These are phyloP conservation scores for Penicillium riverlandense DNA, from an alignment of 495 filamentous ascomycete genomes.

Conservation along the genomic window DNA sequence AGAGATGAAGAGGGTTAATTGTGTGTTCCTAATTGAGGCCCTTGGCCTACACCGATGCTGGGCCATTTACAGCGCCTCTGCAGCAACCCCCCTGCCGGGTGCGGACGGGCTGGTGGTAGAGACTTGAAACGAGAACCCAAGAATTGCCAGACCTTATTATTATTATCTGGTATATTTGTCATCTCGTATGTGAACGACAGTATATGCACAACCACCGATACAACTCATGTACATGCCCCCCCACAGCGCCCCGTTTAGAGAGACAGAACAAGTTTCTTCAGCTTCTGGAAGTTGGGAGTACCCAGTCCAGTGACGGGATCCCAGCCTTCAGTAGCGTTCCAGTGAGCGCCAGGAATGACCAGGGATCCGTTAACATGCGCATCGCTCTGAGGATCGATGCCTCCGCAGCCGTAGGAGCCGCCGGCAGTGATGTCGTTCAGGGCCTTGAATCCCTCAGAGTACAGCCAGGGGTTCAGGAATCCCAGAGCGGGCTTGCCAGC, in stretches of 20 bases:
- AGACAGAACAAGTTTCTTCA: slow-evolving; percentile 26
- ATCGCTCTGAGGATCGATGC: slow-evolving; percentile 20
- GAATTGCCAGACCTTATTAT: too few species aligned
- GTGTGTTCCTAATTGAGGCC: too few species aligned
- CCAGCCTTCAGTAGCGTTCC: slow-evolving; percentile 36
- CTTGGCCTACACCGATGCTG: too few species aligned
- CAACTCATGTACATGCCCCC: too few species aligned
- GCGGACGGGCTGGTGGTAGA: too few species aligned
- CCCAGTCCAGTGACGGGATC: slow-evolving; percentile 43
- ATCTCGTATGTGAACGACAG: too few species aligned
- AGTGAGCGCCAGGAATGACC: slow-evolving; percentile 22
- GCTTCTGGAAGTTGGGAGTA: slow-evolving; percentile 31
- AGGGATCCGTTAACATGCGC: slow-evolving; percentile 14
- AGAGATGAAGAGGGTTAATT: too few species aligned
- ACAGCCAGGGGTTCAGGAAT: slow-evolving; percentile 49
- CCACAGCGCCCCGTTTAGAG: slow-evolving; percentile 1
- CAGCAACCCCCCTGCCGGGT: too few species aligned
- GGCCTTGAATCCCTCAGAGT: slow-evolving; percentile 17
- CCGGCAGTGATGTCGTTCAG: slow-evolving; percentile 28
- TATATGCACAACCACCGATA: too few species aligned
- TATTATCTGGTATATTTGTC: too few species aligned
- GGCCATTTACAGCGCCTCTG: too few species aligned
- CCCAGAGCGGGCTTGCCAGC: slow-evolving; percentile 40
- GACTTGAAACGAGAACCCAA: too few species aligned
- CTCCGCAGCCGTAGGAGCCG: slow-evolving; percentile 20